A percentile compares a stretch with the other conserved stretches of the same genome.
phyloP scores from a whole-genome alignment of 129 eudicot genomes.

The Centaurea solstitialis region DNA sequence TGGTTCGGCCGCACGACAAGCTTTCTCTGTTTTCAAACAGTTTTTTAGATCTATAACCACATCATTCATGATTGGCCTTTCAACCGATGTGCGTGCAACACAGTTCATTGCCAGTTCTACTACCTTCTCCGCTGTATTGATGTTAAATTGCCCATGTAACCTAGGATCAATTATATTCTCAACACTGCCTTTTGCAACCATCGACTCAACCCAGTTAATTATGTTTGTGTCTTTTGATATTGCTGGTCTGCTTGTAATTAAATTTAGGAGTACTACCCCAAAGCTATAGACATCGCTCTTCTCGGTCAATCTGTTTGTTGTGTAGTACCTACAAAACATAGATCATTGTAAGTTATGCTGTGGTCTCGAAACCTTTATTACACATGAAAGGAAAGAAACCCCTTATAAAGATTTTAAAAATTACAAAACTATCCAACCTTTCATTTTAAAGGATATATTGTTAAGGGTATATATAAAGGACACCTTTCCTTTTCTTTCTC shows the following conservation, averaged over 20 bases:
- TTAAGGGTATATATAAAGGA: too few relatives aligned
- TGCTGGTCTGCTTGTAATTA: constrained; percentile 34
- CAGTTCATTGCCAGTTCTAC: constrained; percentile 26
- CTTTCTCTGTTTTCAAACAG: constrained; percentile 4
- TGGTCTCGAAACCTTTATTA: too few relatives aligned
- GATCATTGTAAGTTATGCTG: too few relatives aligned
- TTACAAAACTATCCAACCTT: too few relatives aligned
- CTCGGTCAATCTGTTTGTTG: constrained; percentile 28
- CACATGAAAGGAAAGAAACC: too few relatives aligned
- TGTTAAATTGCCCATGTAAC: constrained; percentile 12
- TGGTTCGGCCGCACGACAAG: neutral
- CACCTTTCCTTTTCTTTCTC: too few relatives aligned
- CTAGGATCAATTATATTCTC: constrained; percentile 18
- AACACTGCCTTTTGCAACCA: constrained; percentile 12
- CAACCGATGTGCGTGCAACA: constrained; percentile 12
- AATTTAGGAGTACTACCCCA: constrained; percentile 28
- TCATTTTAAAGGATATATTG: too few relatives aligned
- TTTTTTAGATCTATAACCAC: constrained; percentile 22
- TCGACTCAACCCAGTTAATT: constrained; percentile 17
- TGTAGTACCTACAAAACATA: constrained; percentile 28
- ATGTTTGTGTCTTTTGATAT: neutral
- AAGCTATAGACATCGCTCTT: constrained; percentile 47
- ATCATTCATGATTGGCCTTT: constrained; percentile 32
- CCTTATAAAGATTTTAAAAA: too few relatives aligned
- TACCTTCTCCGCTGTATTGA: constrained; percentile 14